A percentile compares a stretch with the other conserved stretches of the same genome.
Evolutionary conservation across 306 rosid species (phyloP).

Genomic region (Lupinus albus): DNA sequence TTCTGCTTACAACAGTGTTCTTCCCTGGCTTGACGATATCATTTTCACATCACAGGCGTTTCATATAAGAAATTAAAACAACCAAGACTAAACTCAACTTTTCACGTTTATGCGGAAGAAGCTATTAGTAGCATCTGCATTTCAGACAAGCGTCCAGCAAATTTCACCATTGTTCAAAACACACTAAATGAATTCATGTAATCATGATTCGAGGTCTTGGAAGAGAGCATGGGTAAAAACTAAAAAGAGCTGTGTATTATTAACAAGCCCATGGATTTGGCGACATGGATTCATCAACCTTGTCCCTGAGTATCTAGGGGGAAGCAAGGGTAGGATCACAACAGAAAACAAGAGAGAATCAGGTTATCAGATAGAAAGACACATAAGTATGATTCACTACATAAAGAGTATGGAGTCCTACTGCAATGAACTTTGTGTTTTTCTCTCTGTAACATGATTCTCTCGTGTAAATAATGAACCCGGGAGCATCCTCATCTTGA

Average conservation of each 20-base stretch:
- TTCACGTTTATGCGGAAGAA: no score
- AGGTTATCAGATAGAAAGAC: neutral
- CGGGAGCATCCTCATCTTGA: neutral
- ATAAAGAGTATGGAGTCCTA: neutral
- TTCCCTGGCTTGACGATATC: neutral
- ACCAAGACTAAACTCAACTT: no score
- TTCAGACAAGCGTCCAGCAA: no score
- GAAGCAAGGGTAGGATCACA: neutral
- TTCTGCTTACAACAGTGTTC: slow-evolving; percentile 20
- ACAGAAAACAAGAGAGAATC: neutral
- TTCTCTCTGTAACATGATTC: neutral
- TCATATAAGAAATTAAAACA: neutral
- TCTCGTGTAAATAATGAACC: neutral
- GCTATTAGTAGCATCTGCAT: no score
- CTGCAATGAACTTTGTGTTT: neutral
- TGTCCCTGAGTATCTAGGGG: no score
- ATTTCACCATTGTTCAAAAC: no score
- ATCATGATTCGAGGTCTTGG: neutral
- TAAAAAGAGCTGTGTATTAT: no score
- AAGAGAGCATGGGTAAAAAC: no score
- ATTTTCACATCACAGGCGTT: neutral
- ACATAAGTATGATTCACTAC: neutral
- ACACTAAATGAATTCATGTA: neutral
- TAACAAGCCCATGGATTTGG: no score
- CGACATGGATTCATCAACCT: no score